Conservation (phyloP, 768 basidiomycete genomes). For the Phallus indusiatus region DNA sequence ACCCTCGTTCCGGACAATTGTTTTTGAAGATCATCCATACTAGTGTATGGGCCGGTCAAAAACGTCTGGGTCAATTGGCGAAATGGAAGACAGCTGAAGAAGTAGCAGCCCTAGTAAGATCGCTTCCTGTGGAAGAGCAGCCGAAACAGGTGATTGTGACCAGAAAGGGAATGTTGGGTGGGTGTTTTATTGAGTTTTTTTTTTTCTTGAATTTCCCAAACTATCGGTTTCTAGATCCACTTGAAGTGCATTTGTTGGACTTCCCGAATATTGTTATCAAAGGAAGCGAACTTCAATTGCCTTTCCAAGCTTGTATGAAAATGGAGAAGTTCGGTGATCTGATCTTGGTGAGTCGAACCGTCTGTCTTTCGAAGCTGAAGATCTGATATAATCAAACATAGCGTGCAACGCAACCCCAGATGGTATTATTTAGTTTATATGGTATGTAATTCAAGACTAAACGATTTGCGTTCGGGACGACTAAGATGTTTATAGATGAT, state of each 20-base stretch:
- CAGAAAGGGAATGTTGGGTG: conserved; percentile 98
- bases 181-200: conserved; percentile 17
- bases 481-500: conserved; percentile 54
- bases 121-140: conserved; percentile 98
- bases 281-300: conserved; percentile 93
- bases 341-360: conserved; percentile 50
- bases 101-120: conserved; percentile 95
- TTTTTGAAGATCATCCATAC: conserved; percentile 99
- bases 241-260: conserved; percentile 97
- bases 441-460: conserved; percentile 32
- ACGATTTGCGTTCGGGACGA: neutral
- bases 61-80: conserved; percentile 97
- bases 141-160: conserved; percentile 99
- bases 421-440: conserved; percentile 97
- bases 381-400: conserved; percentile 21
- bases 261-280: conserved; percentile 99
- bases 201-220: conserved; percentile 1
- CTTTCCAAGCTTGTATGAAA: conserved; percentile 99
- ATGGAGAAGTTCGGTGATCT: conserved; percentile 99
- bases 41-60: conserved; percentile 99
- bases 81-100: conserved; percentile 99
- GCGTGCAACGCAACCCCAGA: conserved; percentile 97
- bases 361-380: neutral
- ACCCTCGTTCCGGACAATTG: conserved; percentile 94
- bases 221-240: conserved; percentile 46